phyloP scores from a whole-genome alignment of 1,139 yeast genomes.

The Yamadazyma spencermartinsiae region DNA sequence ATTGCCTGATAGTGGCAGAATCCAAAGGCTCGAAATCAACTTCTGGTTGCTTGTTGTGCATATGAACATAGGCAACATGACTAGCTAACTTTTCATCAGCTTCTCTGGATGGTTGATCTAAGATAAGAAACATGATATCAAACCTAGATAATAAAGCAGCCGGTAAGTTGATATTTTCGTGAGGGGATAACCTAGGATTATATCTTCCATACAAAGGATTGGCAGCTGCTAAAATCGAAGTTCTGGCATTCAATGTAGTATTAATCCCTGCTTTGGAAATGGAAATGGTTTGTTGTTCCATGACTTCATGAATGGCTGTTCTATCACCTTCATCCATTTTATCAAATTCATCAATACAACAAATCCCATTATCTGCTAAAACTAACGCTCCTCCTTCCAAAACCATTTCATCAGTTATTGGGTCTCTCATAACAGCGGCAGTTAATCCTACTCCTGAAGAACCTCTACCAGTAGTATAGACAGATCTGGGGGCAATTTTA shows the following conservation, averaged over 20 bases:
- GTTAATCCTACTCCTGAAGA: slow-evolving; percentile 99
- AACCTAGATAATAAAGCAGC: slow-evolving; percentile 96
- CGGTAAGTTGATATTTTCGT: slow-evolving; percentile 93
- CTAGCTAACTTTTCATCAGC: slow-evolving; percentile 83
- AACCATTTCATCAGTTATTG: slow-evolving; percentile 97
- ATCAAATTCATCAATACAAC: slow-evolving; percentile 98
- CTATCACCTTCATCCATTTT: slow-evolving; percentile 98
- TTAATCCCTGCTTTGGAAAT: slow-evolving; percentile 98
- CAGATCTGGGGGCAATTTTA: slow-evolving; percentile 94
- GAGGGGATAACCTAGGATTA: slow-evolving; percentile 86
- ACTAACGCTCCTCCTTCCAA: slow-evolving; percentile 98
- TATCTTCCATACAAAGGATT: slow-evolving; percentile 96
- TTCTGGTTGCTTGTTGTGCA: slow-evolving; percentile 85
- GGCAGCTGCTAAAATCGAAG: slow-evolving; percentile 96
- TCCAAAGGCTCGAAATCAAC: slow-evolving; percentile 76
- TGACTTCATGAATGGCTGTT: slow-evolving; percentile 98
- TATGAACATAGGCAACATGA: slow-evolving; percentile 95
- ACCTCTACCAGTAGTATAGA: slow-evolving; percentile 98
- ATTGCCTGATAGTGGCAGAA: slow-evolving; percentile 80
- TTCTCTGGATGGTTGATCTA: slow-evolving; percentile 83
- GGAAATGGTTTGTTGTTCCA: slow-evolving; percentile 99
- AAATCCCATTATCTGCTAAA: slow-evolving; percentile 95
- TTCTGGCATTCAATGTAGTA: slow-evolving; percentile 92
- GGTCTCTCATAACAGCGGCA: slow-evolving; percentile 99
- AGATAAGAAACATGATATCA: slow-evolving; percentile 81